Percentiles rank a stretch among this genome's conserved stretches.
Conservation (phyloP, 768 basidiomycete genomes). For the Tulasnella sp. region DNA sequence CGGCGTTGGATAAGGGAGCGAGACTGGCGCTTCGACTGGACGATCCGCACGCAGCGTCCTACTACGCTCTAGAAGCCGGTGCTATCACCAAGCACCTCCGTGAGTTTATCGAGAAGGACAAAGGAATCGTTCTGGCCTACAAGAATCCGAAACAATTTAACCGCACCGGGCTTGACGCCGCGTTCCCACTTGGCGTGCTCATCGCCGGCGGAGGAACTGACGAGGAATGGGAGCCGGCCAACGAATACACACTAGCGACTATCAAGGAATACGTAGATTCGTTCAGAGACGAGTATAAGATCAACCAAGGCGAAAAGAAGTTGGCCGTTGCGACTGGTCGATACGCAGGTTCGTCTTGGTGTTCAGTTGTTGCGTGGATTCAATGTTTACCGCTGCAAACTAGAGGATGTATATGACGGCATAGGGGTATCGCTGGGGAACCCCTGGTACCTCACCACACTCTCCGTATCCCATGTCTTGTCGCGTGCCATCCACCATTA, state of each 20-base stretch:
- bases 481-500: conserved; percentile 5
- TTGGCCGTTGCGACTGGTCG: conserved; percentile 24
- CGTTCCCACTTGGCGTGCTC: conserved; percentile 24
- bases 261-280: conserved; percentile 23
- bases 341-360: conserved; percentile 21
- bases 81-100: conserved; percentile 17
- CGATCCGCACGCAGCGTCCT: neutral
- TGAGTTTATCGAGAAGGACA: conserved; percentile 18
- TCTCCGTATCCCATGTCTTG: conserved; percentile 14
- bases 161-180: conserved; percentile 24
- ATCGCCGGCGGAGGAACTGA: conserved; percentile 18
- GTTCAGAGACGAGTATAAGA: conserved; percentile 25
- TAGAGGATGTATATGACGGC: conserved; percentile 29
- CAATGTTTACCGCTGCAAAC: neutral
- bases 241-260: conserved; percentile 22
- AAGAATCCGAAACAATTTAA: conserved; percentile 9
- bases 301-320: conserved; percentile 22
- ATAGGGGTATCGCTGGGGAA: conserved; percentile 24
- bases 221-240: conserved; percentile 7
- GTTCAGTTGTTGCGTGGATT: neutral
- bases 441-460: conserved; percentile 25
- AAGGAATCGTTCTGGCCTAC: conserved; percentile 3
- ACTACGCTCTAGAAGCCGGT: neutral
- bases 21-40: conserved; percentile 20
- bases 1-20: conserved; percentile 25